phyloP scores from a whole-genome alignment of 345 rosid genomes.

The Arabidopsis suecica region DNA sequence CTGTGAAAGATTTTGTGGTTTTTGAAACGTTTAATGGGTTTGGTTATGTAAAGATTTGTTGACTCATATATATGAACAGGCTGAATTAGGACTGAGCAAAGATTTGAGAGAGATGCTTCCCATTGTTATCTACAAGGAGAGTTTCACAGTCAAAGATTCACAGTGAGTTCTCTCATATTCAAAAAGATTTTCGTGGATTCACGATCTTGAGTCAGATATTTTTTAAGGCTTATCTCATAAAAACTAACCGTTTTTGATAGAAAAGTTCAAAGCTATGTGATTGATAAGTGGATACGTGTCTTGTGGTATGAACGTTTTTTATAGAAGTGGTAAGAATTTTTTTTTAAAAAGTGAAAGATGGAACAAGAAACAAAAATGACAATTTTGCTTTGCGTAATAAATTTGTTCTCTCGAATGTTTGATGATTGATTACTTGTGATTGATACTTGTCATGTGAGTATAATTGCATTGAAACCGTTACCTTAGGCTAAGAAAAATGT shows the following conservation, averaged over 20 bases:
- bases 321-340: too few relatives aligned
- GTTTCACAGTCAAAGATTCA: slow-evolving; percentile 69
- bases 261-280: neutral
- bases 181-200: neutral
- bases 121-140: slow-evolving; percentile 69
- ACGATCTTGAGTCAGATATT: neutral
- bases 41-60: slow-evolving; percentile 4
- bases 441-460: neutral
- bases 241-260: neutral
- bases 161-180: slow-evolving; percentile 54
- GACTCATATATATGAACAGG: slow-evolving; percentile 40
- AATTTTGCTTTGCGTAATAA: neutral
- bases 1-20: neutral
- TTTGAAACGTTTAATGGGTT: slow-evolving; percentile 15
- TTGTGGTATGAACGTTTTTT: too few relatives aligned
- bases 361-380: neutral
- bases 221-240: neutral
- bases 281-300: too few relatives aligned
- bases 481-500: neutral
- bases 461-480: slow-evolving; percentile 6
- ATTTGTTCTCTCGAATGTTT: slow-evolving; percentile 2
- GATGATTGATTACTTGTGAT: neutral
- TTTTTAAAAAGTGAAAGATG: neutral
- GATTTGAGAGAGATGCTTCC: slow-evolving; percentile 90
- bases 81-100: slow-evolving; percentile 72